Percentiles rank a stretch among this genome's conserved stretches.
These are phyloP conservation scores for Yarrowia galli DNA, from an alignment of 1,139 yeast genomes.

Conservation along the genomic window DNA sequence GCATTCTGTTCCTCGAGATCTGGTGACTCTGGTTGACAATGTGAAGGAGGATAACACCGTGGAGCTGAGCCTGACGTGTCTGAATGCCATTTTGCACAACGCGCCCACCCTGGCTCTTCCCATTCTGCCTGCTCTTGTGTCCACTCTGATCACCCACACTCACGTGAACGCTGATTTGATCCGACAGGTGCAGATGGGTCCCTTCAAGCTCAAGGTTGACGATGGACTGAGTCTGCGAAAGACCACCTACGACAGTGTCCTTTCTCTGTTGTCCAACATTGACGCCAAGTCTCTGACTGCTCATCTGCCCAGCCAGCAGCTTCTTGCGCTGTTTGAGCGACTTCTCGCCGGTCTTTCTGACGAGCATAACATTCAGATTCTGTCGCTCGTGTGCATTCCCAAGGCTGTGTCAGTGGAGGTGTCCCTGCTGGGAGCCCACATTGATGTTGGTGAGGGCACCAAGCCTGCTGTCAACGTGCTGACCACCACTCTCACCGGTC, in stretches of 20 bases:
- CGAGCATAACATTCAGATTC: conserved; percentile 57
- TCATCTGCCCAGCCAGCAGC: conserved; percentile 44
- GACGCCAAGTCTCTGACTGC: conserved; percentile 43
- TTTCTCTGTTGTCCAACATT: conserved; percentile 56
- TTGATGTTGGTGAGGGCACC: conserved; percentile 30
- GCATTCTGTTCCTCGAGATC: conserved; percentile 27
- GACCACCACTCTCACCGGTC: conserved; percentile 50
- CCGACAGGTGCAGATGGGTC: conserved; percentile 81
- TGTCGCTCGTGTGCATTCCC: conserved; percentile 53
- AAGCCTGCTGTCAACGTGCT: conserved; percentile 40
- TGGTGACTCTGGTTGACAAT: conserved; percentile 14
- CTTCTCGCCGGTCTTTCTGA: conserved; percentile 54
- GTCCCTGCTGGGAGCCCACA: conserved; percentile 40
- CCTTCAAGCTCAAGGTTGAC: conserved; percentile 82
- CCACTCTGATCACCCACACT: conserved; percentile 64
- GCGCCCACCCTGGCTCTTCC: conserved; percentile 61
- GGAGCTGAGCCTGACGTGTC: conserved; percentile 62
- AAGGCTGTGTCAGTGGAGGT: conserved; percentile 49
- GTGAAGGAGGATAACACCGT: conserved; percentile 46
- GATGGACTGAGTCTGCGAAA: conserved; percentile 79
- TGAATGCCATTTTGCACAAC: conserved; percentile 64
- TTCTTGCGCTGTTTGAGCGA: conserved; percentile 49
- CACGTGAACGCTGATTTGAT: conserved; percentile 64
- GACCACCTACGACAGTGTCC: conserved; percentile 73
- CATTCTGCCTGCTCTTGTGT: conserved; percentile 59